Evolutionary conservation across 2,329 filamentous ascomycete species (phyloP), one percentile per base, ranked within the genome.

Genomic region (Tolypocladium ovalisporum): DNA sequence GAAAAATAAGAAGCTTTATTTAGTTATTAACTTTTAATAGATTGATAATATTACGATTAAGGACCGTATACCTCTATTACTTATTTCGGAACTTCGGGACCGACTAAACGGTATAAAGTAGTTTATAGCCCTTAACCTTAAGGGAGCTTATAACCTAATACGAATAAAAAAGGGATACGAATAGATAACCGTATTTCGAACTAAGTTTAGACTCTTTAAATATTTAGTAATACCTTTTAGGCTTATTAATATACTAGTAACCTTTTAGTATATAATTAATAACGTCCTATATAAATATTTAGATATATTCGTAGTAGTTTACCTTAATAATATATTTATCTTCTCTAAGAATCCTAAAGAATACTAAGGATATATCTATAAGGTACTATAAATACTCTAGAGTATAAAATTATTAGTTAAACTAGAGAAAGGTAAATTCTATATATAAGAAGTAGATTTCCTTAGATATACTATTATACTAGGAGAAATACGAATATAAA

Each of bases 181-280:
- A 59, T 71, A 60, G 63, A 72, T 68, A 57, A 73, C 61, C 22
- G 65, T 65, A 1, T 75, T 75, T 56, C 29, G 57, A 22, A 74
- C 65, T 0, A 51, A 63, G 29, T 73, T 67, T 58, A 61, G 67
- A 42, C 58, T 63, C 4, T 75, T 62, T 57, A 55, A 76, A 59
- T 75, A 66, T 39, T 49, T 66, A 40, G 64, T 75, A 12, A 66
- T 69, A 59, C 60, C 53, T 12, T 69, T 70, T 59, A 60, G 54
- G 22, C 47, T 70, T 52, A 63, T 52, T 49, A 68, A 68, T 44
- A 56, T 44, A 3, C 54, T 52, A 37, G 54, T 52, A 5, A 58
- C 44, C 19, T 65, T 64, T 44, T 62, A 42, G 13, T 1, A 3
- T 24, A 42, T 42, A 42, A 42, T 42, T 57, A 62, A 56, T 44